Base-by-base conservation (phyloP, 495 filamentous ascomycete genomes). In the Rostrohypoxylon terebratum region DNA sequence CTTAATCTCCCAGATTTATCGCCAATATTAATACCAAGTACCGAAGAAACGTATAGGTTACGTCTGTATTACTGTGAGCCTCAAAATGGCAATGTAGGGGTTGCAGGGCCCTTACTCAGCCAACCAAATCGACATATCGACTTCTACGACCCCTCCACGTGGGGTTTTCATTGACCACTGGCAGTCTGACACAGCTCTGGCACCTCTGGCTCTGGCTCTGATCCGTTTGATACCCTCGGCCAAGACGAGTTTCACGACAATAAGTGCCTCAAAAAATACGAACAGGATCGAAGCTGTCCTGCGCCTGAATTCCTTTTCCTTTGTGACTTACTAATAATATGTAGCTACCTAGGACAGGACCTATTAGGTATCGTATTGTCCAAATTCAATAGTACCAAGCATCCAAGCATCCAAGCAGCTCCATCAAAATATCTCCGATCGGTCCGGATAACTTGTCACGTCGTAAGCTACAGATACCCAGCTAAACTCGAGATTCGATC, bases 41-140 rank as follows among this genome's bases (percentile, higher is more conserved):
- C 51, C 55, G 36, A 42, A 42, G 20, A 36, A 20, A 55, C 51
- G 31, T 55, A 36, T 3, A 36, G 6, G 51, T 55, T 59, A 66
- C 25, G 51, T 71, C 54, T 54, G 59, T 38, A 68, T 72, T 72
- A 72, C 63, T 63, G 18, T 21, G 25, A 63, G 63, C 57, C 58
- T 66, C 55, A 59, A 38, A 57, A 53, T 40, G 42, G 47, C 9
- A 21, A 18, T 11, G 7, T 38, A 47, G 18, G 33, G 25, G 23
- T 20, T 51, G 44, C 31, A 33, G 31, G 65, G 55, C 14, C 21
- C 66, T 73, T 69, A 73, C 71, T 73, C 71, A 73, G 66, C 71
- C 66, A 73, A 66, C 66, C 55, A 62, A 48, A 44, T 45, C 14
- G 31, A 38, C 54, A 42, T 63, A 60, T 67, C 40, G 55, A 47